Base-by-base conservation (phyloP, 2,329 filamentous ascomycete genomes). In the Alternaria sp. region DNA sequence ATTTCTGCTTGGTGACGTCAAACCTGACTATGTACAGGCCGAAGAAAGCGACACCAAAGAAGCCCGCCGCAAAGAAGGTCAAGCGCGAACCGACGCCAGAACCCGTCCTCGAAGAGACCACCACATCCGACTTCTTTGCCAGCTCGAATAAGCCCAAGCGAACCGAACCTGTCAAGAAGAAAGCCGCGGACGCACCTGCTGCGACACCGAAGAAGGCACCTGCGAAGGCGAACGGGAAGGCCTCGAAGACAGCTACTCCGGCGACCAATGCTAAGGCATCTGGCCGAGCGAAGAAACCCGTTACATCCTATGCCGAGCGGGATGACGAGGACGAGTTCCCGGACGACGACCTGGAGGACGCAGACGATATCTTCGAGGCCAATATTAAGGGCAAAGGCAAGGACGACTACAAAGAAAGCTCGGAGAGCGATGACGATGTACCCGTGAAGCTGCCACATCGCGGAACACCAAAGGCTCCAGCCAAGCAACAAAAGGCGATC, bases 341-440 rank as follows among this genome's bases (percentile, higher is more conserved):
- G 6, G 77, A 83, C 46, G 75, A 82, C 54, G 81, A 83, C 51
- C 75, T 80, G 47, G 90, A 87, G 47, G 85, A 81, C 4, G 91
- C 88, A n/a, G 91, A 93, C 68, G 94, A 97, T 71, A 93, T 97
- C 19, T 94, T 94, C 79, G 91, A 90, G 13, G 90, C 91, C 5
- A 89, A 92, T 67, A 86, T 86, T 32, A 91, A 89, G 75, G 86
- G 86, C 51, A 83, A 87, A 47, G 88, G 86, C 60, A 92, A 87
- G 62, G 85, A 85, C 47, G 91, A 90, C 50, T 93, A 96, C 58
- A 90, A 93, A 30, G 89, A 93, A 51, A 65, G 55, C 8, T 65
- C 57, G 75, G 71, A 71, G 10, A 77, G 73, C 55, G 74, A 79
- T 5, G 74, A 78, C 47, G 71, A 72, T 32, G 25, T 72, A 6